Percentiles rank a stretch among this genome's conserved stretches.
Conservation (phyloP, 1,284 basidiomycete species). For the Ganoderma sinense region DNA sequence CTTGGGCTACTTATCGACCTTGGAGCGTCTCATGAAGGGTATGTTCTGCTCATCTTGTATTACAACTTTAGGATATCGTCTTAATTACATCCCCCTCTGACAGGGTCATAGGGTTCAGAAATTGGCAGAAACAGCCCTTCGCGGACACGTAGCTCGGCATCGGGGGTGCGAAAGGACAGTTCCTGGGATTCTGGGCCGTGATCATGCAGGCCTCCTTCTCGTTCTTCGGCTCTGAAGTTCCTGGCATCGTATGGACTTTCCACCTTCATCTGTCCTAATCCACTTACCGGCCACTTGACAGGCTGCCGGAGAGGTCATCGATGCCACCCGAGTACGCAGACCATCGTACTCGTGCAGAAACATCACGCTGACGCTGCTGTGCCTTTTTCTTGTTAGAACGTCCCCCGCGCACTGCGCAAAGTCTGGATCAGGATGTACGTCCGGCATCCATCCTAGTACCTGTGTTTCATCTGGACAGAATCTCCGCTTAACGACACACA, state of each 20-base stretch:
- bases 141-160: slow-evolving; percentile 36
- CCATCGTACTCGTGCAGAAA: not conserved
- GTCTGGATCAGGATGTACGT: slow-evolving; percentile 63
- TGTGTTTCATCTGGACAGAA: not conserved
- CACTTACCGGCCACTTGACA: slow-evolving; percentile 10
- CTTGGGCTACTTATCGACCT: slow-evolving; percentile 43
- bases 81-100: no score
- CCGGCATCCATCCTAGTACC: not conserved
- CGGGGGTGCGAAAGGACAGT: slow-evolving; percentile 43
- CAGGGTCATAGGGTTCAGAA: slow-evolving; percentile 31
- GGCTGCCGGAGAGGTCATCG: slow-evolving; percentile 46
- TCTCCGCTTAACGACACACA: slow-evolving; percentile 8
- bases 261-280: not conserved
- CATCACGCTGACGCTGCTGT: not conserved
- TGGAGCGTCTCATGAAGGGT: slow-evolving; percentile 34
- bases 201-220: slow-evolving; percentile 46
- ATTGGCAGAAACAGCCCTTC: slow-evolving; percentile 37
- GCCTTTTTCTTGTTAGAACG: slow-evolving; percentile 41
- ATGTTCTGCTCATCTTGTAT: not conserved
- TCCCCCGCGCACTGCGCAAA: slow-evolving; percentile 52
- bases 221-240: slow-evolving; percentile 42
- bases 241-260: slow-evolving; percentile 36
- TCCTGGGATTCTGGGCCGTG: slow-evolving; percentile 58
- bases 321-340: slow-evolving; percentile 36
- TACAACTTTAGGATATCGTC: not conserved